phyloP scores from a whole-genome alignment of 345 rosid species.

The Eucalyptus cloeziana region DNA sequence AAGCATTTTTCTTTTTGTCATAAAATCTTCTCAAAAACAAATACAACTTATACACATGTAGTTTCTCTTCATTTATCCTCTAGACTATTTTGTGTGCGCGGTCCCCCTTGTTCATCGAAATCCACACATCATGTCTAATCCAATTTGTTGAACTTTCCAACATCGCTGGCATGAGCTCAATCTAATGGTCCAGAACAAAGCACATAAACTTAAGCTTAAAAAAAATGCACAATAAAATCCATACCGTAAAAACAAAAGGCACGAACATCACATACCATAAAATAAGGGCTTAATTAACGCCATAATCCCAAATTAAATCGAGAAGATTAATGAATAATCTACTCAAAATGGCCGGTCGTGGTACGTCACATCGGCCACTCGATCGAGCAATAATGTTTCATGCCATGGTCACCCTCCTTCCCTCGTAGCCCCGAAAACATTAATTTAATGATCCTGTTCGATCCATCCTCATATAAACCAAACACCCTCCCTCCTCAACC shows the following conservation, averaged over 20 bases:
- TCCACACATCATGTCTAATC: not conserved
- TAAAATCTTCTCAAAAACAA: not conserved
- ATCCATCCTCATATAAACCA: not conserved
- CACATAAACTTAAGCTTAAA: too few relatives aligned
- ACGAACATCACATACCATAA: not conserved
- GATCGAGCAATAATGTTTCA: not conserved
- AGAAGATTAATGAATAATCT: not conserved
- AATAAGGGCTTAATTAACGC: not conserved
- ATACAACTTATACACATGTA: fast-evolving
- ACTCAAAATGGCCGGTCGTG: not conserved
- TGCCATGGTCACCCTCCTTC: not conserved
- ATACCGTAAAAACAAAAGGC: not conserved
- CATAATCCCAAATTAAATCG: not conserved
- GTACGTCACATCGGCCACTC: not conserved
- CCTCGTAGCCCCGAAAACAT: not conserved
- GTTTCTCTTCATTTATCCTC: not conserved
- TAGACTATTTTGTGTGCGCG: fast-evolving
- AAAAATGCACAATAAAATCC: not conserved
- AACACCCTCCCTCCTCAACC: not conserved
- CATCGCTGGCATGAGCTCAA: fast-evolving
- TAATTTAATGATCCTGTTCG: not conserved
- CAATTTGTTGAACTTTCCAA: not conserved
- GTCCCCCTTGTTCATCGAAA: not conserved
- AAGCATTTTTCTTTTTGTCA: not conserved
- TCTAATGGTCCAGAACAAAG: fast-evolving